Conservation (phyloP, 495 filamentous ascomycete genomes). For the Amorphotheca resinae region DNA sequence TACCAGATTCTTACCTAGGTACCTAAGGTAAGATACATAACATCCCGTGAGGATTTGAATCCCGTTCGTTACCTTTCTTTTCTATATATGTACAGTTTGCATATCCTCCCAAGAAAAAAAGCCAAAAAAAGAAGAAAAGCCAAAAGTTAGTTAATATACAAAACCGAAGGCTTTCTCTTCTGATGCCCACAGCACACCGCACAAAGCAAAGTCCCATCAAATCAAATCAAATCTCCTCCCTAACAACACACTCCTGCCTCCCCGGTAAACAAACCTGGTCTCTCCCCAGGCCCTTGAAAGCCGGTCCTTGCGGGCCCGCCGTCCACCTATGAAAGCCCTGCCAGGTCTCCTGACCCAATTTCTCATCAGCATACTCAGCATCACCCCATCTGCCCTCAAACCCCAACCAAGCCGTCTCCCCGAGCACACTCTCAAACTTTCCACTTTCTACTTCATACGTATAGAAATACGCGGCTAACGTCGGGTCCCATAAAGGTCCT, state of each 20-base stretch:
- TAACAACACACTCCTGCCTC: background rate
- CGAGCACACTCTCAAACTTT: slow-evolving; percentile 33
- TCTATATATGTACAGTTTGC: too few relatives aligned
- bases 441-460: slow-evolving; percentile 8
- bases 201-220: too few relatives aligned
- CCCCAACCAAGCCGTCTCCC: slow-evolving; percentile 70
- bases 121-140: too few relatives aligned
- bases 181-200: too few relatives aligned
- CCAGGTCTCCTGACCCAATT: slow-evolving; percentile 51
- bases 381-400: slow-evolving; percentile 87
- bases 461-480: slow-evolving; percentile 41
- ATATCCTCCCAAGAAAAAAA: too few relatives aligned
- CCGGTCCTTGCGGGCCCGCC: slow-evolving; percentile 79
- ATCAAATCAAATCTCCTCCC: background rate
- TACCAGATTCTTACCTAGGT: too few relatives aligned
- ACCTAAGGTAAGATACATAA: too few relatives aligned
- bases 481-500: slow-evolving; percentile 87
- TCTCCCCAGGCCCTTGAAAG: slow-evolving; percentile 45
- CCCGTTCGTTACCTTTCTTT: too few relatives aligned
- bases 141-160: too few relatives aligned
- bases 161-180: too few relatives aligned
- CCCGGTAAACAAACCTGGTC: slow-evolving; percentile 2
- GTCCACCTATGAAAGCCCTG: slow-evolving; percentile 86
- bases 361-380: slow-evolving; percentile 65
- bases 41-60: too few relatives aligned